Evolutionary conservation across 306 rosid genomes (phyloP).

Genomic region (Castanospermum australe): DNA sequence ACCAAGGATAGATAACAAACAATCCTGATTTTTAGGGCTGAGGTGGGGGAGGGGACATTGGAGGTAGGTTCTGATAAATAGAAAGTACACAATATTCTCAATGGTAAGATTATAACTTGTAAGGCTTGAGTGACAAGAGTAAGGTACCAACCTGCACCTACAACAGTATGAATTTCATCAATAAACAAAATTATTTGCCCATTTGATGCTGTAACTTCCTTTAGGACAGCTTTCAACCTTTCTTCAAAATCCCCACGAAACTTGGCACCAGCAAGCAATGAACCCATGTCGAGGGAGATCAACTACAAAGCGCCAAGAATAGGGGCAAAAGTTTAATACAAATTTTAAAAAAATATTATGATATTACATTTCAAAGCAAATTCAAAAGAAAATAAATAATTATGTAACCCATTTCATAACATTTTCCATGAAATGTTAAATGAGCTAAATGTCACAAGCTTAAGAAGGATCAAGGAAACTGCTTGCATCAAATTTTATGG

Average conservation of each 20-base stretch:
- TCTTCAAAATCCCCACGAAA: slow-evolving; percentile 97
- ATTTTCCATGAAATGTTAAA: not conserved
- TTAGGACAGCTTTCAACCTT: slow-evolving; percentile 92
- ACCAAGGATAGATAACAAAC: slow-evolving; percentile 5
- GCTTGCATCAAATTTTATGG: not conserved
- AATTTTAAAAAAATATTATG: not conserved
- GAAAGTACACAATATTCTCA: not conserved
- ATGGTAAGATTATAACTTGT: not conserved
- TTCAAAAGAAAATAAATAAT: not conserved
- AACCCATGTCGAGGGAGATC: slow-evolving; percentile 96
- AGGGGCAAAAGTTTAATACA: not conserved
- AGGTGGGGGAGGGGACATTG: not conserved
- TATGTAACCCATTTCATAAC: not conserved
- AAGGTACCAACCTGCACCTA: slow-evolving; percentile 84
- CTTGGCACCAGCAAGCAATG: slow-evolving; percentile 95
- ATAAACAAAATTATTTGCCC: slow-evolving; percentile 93
- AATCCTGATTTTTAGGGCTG: not conserved
- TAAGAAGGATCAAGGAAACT: not conserved
- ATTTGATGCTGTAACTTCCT: slow-evolving; percentile 91
- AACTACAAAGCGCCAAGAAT: slow-evolving; percentile 48
- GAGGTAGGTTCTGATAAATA: not conserved
- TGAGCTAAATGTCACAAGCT: not conserved
- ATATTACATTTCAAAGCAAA: not conserved
- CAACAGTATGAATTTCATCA: slow-evolving; percentile 98
- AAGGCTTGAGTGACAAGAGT: not conserved